phyloP scores from a whole-genome alignment of 192 early-diverging fungal species.

The Coemansia sp. region DNA sequence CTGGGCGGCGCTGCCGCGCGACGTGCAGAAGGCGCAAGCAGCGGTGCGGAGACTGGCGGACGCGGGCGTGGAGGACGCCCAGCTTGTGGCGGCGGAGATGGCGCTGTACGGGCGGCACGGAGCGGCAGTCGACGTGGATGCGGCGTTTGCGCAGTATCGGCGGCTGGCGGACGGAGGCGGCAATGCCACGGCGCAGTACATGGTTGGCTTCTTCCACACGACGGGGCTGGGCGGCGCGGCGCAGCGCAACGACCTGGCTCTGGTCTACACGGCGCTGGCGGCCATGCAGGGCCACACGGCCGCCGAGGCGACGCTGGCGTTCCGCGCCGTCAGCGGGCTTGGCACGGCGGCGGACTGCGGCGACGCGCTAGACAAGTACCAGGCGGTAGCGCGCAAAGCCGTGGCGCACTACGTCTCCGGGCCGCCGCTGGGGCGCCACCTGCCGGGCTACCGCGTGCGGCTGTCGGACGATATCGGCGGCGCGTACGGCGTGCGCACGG shows the following conservation, averaged over 20 bases:
- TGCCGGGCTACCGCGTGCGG: slow-evolving; percentile 63
- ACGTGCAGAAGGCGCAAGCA: slow-evolving; percentile 6
- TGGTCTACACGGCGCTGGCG: slow-evolving; percentile 78
- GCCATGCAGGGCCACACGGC: slow-evolving; percentile 66
- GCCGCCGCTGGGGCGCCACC: slow-evolving; percentile 74
- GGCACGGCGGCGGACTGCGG: slow-evolving; percentile 74
- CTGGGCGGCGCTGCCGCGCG: background rate
- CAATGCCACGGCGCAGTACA: slow-evolving; percentile 80
- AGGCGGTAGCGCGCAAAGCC: slow-evolving; percentile 71
- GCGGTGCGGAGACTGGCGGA: slow-evolving; percentile 9
- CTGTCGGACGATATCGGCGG: slow-evolving; percentile 78
- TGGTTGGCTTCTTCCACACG: slow-evolving; percentile 86
- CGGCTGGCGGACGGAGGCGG: slow-evolving; percentile 61
- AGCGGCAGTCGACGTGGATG: slow-evolving; percentile 51
- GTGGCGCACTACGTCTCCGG: slow-evolving; percentile 65
- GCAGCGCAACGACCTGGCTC: slow-evolving; percentile 50
- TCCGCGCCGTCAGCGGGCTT: slow-evolving; percentile 76
- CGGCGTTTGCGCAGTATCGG: slow-evolving; percentile 64
- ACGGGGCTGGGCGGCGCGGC: slow-evolving; percentile 69
- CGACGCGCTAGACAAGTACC: slow-evolving; percentile 75
- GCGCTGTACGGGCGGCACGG: slow-evolving; percentile 65
- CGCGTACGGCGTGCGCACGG: slow-evolving; percentile 79
- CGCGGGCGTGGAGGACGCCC: slow-evolving; percentile 52
- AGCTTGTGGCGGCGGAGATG: slow-evolving; percentile 67
- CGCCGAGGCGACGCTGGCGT: slow-evolving; percentile 81